Evolutionary conservation across 495 filamentous ascomycete species (phyloP).

Genomic region (Aspergillus nidulans): DNA sequence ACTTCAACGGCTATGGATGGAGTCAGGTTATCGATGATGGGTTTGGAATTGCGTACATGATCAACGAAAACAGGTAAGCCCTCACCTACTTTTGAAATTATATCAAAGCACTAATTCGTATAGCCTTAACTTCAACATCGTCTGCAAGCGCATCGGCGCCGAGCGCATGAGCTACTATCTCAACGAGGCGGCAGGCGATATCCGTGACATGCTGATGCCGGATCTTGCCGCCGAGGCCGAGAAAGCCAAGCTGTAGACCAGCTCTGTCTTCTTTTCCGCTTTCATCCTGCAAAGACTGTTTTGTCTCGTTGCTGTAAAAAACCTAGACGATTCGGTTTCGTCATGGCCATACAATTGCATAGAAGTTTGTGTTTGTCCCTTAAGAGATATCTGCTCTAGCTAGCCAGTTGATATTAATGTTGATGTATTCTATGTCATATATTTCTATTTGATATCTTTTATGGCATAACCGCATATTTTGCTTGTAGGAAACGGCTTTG

Average conservation of each 20-base stretch:
- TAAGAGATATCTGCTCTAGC: neutral
- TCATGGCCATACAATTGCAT: neutral
- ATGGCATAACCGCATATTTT: no score
- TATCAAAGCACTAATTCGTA: slow-evolving; percentile 15
- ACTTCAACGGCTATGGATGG: slow-evolving; percentile 99
- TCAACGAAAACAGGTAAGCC: slow-evolving; percentile 82
- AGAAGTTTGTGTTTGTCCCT: neutral
- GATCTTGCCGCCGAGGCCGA: slow-evolving; percentile 64
- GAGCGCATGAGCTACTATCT: slow-evolving; percentile 93
- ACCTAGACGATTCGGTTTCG: neutral
- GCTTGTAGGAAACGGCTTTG: no score
- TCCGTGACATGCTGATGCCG: slow-evolving; percentile 82
- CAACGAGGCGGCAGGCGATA: slow-evolving; percentile 86
- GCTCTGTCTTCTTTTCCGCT: neutral
- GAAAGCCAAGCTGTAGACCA: slow-evolving; percentile 80
- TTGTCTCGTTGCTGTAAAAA: neutral
- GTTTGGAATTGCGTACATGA: slow-evolving; percentile 99
- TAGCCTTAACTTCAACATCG: slow-evolving; percentile 97
- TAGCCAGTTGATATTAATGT: neutral
- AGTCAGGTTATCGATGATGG: slow-evolving; percentile 96
- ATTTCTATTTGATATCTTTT: neutral
- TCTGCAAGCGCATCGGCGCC: slow-evolving; percentile 85
- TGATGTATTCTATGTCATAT: neutral
- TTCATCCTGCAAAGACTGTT: no score
- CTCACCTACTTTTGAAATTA: neutral